These are phyloP conservation scores for Rostrohypoxylon terebratum DNA, from an alignment of 495 filamentous ascomycete genomes.

Conservation along the genomic window DNA sequence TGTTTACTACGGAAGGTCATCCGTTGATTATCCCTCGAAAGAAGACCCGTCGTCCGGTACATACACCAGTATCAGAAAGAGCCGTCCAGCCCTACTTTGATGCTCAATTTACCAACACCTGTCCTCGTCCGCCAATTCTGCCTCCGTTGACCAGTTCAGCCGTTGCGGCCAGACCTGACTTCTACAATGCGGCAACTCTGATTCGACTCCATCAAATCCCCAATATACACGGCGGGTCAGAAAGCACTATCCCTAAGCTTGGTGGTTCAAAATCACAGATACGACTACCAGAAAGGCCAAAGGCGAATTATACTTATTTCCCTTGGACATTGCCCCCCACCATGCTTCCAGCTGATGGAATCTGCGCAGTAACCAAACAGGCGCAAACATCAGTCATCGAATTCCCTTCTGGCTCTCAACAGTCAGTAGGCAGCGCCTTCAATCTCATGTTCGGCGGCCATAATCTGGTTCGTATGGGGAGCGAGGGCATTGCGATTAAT, in stretches of 20 bases:
- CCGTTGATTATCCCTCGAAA: slow-evolving; percentile 84
- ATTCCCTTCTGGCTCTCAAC: slow-evolving; percentile 76
- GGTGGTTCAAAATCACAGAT: slow-evolving; percentile 21
- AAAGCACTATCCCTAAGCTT: slow-evolving; percentile 52
- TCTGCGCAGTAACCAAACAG: slow-evolving; percentile 66
- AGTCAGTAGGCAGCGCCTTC: slow-evolving; percentile 64
- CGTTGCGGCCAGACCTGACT: slow-evolving; percentile 83
- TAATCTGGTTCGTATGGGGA: slow-evolving; percentile 59
- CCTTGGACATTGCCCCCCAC: slow-evolving; percentile 89
- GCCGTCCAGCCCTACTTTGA: slow-evolving; percentile 50
- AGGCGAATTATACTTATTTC: slow-evolving; percentile 84
- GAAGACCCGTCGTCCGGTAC: slow-evolving; percentile 21
- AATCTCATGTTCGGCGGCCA: slow-evolving; percentile 66
- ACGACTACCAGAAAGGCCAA: slow-evolving; percentile 56
- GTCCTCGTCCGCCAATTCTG: slow-evolving; percentile 68
- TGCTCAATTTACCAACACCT: slow-evolving; percentile 62
- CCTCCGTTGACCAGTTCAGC: slow-evolving; percentile 77
- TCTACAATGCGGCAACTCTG: slow-evolving; percentile 91
- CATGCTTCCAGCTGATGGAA: slow-evolving; percentile 78
- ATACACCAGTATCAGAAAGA: slow-evolving; percentile 25
- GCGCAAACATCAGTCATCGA: slow-evolving; percentile 78
- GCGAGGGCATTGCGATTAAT: slow-evolving; percentile 81
- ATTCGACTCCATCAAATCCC: slow-evolving; percentile 83
- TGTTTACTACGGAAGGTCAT: slow-evolving; percentile 97
- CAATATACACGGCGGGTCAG: slow-evolving; percentile 59